phyloP scores from a whole-genome alignment of 1,284 basidiomycete genomes.

The Vanrija sp. region DNA sequence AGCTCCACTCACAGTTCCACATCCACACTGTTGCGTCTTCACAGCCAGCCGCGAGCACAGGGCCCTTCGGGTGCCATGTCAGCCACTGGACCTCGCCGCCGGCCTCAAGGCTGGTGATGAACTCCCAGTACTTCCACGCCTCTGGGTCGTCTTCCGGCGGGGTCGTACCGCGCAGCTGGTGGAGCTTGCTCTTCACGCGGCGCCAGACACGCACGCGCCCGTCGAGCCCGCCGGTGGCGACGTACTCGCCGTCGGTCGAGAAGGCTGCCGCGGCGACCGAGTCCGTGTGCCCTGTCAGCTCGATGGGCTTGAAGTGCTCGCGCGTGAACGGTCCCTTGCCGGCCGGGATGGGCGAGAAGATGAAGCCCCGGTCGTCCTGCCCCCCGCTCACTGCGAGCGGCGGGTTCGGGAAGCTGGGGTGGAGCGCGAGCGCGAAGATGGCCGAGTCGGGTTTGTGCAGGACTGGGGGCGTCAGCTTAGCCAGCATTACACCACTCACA shows the following conservation, averaged over 20 bases:
- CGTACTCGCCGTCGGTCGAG: constrained; percentile 82
- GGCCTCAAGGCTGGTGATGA: constrained; percentile 85
- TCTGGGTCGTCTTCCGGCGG: constrained; percentile 9
- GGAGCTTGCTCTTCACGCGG: constrained; percentile 53
- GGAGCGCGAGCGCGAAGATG: constrained; percentile 79
- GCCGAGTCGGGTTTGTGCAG: constrained; percentile 53
- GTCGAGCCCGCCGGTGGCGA: constrained; percentile 96
- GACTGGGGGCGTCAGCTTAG: constrained; percentile 31
- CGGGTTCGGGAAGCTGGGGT: constrained; percentile 67
- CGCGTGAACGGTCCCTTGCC: constrained; percentile 7
- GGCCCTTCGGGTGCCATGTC: constrained; percentile 93
- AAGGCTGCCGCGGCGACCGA: constrained; percentile 78
- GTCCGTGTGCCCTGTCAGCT: constrained; percentile 86
- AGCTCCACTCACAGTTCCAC: constrained; percentile 70
- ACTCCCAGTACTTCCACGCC: constrained; percentile 79
- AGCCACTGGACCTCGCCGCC: constrained; percentile 96
- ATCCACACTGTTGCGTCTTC: constrained; percentile 95
- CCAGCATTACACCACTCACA: constrained; percentile 13
- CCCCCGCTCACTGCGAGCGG: constrained; percentile 86
- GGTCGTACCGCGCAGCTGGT: not conserved
- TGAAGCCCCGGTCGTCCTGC: constrained; percentile 89
- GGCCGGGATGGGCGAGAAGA: constrained; percentile 58
- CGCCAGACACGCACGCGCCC: constrained; percentile 90
- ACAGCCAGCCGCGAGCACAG: constrained; percentile 82
- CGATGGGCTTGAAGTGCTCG: constrained; percentile 76